A percentile compares a stretch with the other conserved stretches of the same genome.
Evolutionary conservation across 1,284 basidiomycete genomes (phyloP).

Genomic region (Trametes hirsuta): DNA sequence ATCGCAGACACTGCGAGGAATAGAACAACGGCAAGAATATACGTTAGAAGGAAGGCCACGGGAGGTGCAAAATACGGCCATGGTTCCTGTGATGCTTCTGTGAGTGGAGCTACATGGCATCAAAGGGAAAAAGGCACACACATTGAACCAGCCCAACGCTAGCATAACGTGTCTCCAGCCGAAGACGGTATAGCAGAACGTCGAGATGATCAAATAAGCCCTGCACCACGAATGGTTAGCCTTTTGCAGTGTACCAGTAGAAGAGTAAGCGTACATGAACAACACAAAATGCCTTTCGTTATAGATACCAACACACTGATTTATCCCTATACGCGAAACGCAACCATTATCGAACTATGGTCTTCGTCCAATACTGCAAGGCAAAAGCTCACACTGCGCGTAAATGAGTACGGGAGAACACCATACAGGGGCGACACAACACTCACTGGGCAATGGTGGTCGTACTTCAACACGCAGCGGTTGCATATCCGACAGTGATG

Average conservation of each 20-base stretch:
- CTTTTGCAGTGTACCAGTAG: too few relatives aligned
- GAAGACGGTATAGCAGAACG: conserved; percentile 57
- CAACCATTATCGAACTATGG: conserved; percentile 2
- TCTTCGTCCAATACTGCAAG: not conserved
- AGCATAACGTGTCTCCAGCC: conserved; percentile 63
- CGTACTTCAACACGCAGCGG: conserved; percentile 90
- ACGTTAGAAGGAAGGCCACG: conserved; percentile 73
- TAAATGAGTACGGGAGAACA: conserved; percentile 11
- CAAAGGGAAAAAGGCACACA: conserved; percentile 15
- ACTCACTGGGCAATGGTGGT: conserved; percentile 92
- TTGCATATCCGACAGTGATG: conserved; percentile 97
- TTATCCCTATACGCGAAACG: conserved; percentile 76
- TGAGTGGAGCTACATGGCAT: not conserved
- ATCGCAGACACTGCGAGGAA: conserved; percentile 84
- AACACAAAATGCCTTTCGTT: conserved; percentile 97
- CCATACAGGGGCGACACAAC: not conserved
- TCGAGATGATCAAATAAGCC: conserved; percentile 71
- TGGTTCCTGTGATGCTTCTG: conserved; percentile 29
- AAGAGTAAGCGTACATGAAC: conserved; percentile 72
- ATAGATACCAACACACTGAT: conserved; percentile 93
- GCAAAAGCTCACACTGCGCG: conserved; percentile 46
- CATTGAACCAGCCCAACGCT: conserved; percentile 53
- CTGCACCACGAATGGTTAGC: conserved; percentile 39
- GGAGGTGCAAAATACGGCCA: conserved; percentile 76
- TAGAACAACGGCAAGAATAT: conserved; percentile 77